A percentile compares a stretch with the other conserved stretches of the same genome.
Evolutionary conservation across 805 yeast genomes (phyloP).

Genomic region (Metschnikowia noctiluminum): DNA sequence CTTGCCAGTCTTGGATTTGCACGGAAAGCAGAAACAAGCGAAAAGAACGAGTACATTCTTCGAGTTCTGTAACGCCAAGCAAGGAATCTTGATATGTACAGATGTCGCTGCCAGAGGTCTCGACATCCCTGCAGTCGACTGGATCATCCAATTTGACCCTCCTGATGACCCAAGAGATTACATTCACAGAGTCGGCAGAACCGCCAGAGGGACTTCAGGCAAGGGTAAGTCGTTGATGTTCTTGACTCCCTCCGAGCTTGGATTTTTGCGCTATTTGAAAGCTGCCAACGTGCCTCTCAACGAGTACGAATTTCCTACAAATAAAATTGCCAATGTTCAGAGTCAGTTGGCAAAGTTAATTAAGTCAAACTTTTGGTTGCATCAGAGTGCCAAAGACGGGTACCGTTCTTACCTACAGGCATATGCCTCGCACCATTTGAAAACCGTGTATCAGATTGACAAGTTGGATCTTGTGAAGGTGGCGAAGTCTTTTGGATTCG

Average conservation of each 20-base stretch:
- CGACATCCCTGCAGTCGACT: conserved; percentile 97
- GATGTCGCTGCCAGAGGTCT: conserved; percentile 99
- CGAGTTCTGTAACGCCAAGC: conserved; percentile 95
- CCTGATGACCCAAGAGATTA: conserved; percentile 99
- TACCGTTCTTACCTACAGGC: conserved; percentile 96
- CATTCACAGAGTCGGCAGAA: conserved; percentile 98
- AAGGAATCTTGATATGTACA: conserved; percentile 90
- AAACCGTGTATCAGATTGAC: conserved; percentile 95
- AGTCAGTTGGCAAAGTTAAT: conserved; percentile 88
- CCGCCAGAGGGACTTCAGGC: conserved; percentile 90
- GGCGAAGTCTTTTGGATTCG: conserved; percentile 93
- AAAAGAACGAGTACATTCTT: conserved; percentile 97
- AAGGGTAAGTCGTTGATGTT: conserved; percentile 95
- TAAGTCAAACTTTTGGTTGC: conserved; percentile 88
- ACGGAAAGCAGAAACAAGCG: conserved; percentile 98
- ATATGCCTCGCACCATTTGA: conserved; percentile 92
- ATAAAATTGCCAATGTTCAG: conserved; percentile 94
- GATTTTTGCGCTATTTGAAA: conserved; percentile 89
- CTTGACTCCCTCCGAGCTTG: conserved; percentile 88
- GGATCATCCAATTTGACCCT: conserved; percentile 99
- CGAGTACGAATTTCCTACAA: conserved; percentile 93
- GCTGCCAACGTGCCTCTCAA: conserved; percentile 97
- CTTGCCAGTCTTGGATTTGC: conserved; percentile 92
- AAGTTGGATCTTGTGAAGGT: conserved; percentile 91
- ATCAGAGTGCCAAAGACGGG: conserved; percentile 96